These are phyloP conservation scores for Peronospora farinosa DNA, from an alignment of 352 stramenopile species.

Conservation along the genomic window DNA sequence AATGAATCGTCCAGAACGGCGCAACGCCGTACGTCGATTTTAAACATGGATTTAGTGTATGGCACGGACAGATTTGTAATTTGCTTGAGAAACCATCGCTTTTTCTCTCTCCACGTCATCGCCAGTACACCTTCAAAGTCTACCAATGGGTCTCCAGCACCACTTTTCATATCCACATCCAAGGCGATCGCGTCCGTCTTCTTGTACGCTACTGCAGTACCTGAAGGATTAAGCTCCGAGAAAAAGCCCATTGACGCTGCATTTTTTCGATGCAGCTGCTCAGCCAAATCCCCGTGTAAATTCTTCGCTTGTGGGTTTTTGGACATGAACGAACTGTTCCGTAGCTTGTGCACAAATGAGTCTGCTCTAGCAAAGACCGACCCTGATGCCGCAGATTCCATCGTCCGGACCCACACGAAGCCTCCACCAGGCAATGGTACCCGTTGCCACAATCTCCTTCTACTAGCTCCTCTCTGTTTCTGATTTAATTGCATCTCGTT, in stretches of 20 bases:
- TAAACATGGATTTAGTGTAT: constrained; percentile 57
- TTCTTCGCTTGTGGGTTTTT: constrained; percentile 43
- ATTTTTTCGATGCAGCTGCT: constrained; percentile 76
- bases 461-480: constrained; percentile 50
- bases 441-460: constrained; percentile 54
- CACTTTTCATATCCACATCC: constrained; percentile 32
- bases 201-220: constrained; percentile 37
- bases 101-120: constrained; percentile 66
- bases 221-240: constrained; percentile 44
- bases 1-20: constrained; percentile 69
- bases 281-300: constrained; percentile 42
- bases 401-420: constrained; percentile 61
- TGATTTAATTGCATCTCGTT: constrained; percentile 68
- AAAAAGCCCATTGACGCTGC: constrained; percentile 64
- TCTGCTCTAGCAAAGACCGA: constrained; percentile 29
- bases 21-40: constrained; percentile 46
- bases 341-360: constrained; percentile 48
- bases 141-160: constrained; percentile 25
- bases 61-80: constrained; percentile 46
- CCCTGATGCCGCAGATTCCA: constrained; percentile 14
- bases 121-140: constrained; percentile 68
- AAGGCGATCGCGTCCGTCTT: constrained; percentile 49
- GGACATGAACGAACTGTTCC: constrained; percentile 51
- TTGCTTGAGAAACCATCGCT: constrained; percentile 73
- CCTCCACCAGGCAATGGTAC: constrained; percentile 46